Percentiles rank a stretch among this genome's conserved stretches.
Evolutionary conservation across 345 rosid genomes (phyloP).

Genomic region (Combretum micranthum): DNA sequence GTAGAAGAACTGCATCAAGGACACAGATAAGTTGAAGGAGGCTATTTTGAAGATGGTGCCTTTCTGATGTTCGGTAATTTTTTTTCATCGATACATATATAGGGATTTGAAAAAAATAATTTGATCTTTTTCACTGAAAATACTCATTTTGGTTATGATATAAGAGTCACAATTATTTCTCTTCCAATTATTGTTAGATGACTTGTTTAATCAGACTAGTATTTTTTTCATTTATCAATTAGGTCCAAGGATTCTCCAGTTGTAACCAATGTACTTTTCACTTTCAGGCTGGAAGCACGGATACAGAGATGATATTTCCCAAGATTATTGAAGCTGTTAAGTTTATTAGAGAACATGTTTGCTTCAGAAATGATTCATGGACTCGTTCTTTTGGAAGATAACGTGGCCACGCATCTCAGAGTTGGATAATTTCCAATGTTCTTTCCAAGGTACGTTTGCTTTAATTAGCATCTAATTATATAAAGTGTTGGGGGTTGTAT

Average conservation of each 20-base stretch:
- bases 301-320: constrained; percentile 55
- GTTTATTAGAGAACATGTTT: constrained; percentile 53
- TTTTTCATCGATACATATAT: no score
- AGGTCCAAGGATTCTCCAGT: background rate
- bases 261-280: constrained; percentile 4
- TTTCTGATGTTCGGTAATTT: constrained; percentile 35
- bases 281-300: constrained; percentile 43
- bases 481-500: background rate
- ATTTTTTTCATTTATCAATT: no score
- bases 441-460: constrained; percentile 79
- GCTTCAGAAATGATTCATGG: constrained; percentile 76
- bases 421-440: constrained; percentile 66
- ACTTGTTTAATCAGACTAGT: no score
- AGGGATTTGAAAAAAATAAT: no score
- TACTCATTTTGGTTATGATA: background rate
- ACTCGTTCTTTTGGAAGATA: constrained; percentile 74
- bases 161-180: background rate
- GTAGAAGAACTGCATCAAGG: constrained; percentile 43
- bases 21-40: constrained; percentile 38
- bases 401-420: constrained; percentile 93
- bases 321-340: constrained; percentile 53
- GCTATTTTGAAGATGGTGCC: constrained; percentile 45
- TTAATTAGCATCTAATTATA: background rate
- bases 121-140: no score
- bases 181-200: background rate